phyloP scores from a whole-genome alignment of 805 yeast species.

The Priceomyces medius region DNA sequence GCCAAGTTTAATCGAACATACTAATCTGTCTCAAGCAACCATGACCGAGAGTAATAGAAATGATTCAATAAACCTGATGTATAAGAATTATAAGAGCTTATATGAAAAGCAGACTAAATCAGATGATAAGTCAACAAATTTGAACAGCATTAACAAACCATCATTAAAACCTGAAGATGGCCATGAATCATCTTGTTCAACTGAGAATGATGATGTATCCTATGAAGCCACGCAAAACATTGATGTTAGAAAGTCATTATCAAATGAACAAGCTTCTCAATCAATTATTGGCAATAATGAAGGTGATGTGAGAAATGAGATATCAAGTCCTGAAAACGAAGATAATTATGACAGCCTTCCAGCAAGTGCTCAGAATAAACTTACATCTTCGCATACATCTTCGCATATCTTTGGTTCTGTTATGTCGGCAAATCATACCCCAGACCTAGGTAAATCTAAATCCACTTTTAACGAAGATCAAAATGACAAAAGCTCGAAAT shows the following conservation, averaged over 20 bases:
- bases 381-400: not conserved
- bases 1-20: conserved; percentile 23
- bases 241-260: not conserved
- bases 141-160: not conserved
- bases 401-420: conserved; percentile 3
- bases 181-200: not conserved
- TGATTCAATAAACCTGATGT: conserved; percentile 24
- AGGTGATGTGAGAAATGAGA: not conserved
- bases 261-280: not conserved
- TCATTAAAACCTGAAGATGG: not conserved
- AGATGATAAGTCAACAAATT: not conserved
- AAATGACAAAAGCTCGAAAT: conserved; percentile 1
- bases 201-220: conserved; percentile 2
- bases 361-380: not conserved
- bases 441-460: not conserved
- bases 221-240: conserved; percentile 1
- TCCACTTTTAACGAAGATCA: conserved; percentile 5
- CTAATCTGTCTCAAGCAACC: conserved; percentile 26
- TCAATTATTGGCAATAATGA: not conserved
- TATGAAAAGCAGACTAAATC: conserved; percentile 1
- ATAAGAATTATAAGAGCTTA: conserved; percentile 22
- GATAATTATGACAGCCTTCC: conserved; percentile 1
- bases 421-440: conserved; percentile 5
- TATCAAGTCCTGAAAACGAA: not conserved
- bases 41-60: conserved; percentile 11